Conservation (phyloP, 148 eudicot genomes). For the Fagopyrum homotropicum region DNA sequence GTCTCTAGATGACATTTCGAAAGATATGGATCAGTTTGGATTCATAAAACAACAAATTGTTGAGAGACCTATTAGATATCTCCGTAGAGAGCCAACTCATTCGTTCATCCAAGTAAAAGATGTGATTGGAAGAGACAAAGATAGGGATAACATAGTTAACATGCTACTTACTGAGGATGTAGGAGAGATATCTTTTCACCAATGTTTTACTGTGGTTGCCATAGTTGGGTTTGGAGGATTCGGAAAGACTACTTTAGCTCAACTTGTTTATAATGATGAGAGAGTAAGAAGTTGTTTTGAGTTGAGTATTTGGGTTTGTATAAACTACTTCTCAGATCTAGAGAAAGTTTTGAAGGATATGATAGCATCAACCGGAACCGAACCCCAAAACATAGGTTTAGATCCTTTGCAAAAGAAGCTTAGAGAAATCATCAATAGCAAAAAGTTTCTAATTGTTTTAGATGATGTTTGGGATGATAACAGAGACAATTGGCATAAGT, state of each 20-base stretch:
- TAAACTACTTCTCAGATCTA: neutral
- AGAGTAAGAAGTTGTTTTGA: neutral
- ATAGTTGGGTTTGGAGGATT: neutral
- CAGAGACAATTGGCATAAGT: neutral
- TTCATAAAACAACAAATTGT: neutral
- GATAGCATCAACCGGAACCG: neutral
- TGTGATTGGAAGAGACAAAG: neutral
- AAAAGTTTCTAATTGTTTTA: neutral
- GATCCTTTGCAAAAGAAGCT: neutral
- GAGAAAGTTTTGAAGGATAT: neutral
- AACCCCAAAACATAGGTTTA: neutral
- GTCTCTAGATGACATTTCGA: neutral
- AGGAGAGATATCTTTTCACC: too few relatives aligned
- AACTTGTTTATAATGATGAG: neutral
- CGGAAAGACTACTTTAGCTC: slow-evolving; percentile 1
- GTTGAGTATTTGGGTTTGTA: neutral
- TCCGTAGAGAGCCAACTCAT: neutral
- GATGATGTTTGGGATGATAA: neutral
- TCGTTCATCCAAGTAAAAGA: neutral
- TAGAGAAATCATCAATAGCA: neutral
- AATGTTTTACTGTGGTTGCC: neutral
- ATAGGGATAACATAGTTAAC: neutral
- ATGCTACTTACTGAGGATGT: neutral
- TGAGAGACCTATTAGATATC: neutral
- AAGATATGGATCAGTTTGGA: neutral